Percentiles rank a stretch among this genome's conserved stretches.
Conservation (phyloP, 371 early-diverging fungal species). For the Mucor piriformis region DNA sequence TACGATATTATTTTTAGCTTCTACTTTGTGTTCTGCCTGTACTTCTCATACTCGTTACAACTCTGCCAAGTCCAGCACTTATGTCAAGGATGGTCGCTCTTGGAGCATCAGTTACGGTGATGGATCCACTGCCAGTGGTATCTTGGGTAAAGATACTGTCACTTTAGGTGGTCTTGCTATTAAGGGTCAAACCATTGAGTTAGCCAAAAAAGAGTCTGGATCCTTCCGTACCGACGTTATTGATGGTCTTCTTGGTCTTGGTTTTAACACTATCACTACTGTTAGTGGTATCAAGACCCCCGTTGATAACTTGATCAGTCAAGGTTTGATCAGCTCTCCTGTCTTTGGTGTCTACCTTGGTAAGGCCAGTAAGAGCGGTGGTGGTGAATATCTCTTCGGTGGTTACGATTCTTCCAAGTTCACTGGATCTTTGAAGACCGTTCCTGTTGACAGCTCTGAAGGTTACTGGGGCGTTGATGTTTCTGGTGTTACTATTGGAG, state of each 20-base stretch:
- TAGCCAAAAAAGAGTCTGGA: slow-evolving; percentile 21
- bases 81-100: slow-evolving; percentile 37
- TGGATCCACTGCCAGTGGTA: slow-evolving; percentile 38
- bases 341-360: slow-evolving; percentile 37
- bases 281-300: slow-evolving; percentile 33
- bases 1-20: slow-evolving; percentile 12
- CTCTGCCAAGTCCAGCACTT: slow-evolving; percentile 45
- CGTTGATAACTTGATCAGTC: slow-evolving; percentile 44
- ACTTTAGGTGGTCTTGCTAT: slow-evolving; percentile 30
- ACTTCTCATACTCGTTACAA: slow-evolving; percentile 39
- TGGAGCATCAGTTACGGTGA: slow-evolving; percentile 57
- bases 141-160: slow-evolving; percentile 28
- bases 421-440: slow-evolving; percentile 51
- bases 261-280: slow-evolving; percentile 48
- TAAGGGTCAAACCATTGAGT: slow-evolving; percentile 24
- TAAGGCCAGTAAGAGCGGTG: slow-evolving; percentile 33
- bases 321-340: slow-evolving; percentile 40
- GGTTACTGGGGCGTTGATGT: slow-evolving; percentile 53
- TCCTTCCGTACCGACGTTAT: slow-evolving; percentile 13
- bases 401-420: slow-evolving; percentile 46
- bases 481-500: slow-evolving; percentile 26
- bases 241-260: slow-evolving; percentile 44
- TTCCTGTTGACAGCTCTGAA: slow-evolving; percentile 46
- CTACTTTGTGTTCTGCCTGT: slow-evolving; percentile 38
- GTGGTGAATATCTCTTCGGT: slow-evolving; percentile 53